Percentiles rank a stretch among this genome's conserved stretches.
Conservation (phyloP, 306 rosid genomes). For the Senna siamea region DNA sequence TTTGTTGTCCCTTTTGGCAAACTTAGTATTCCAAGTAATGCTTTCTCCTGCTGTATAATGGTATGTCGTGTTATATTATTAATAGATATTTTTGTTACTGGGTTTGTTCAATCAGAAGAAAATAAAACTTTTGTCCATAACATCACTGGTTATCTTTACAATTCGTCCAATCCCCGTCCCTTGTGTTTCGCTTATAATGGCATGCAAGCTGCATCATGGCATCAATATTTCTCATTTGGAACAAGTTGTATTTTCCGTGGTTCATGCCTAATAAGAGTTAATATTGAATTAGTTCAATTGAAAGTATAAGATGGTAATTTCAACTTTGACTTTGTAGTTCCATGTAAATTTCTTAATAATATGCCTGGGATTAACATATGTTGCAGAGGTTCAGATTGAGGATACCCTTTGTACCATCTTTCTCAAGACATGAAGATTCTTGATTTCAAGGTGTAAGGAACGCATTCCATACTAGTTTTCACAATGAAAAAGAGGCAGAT, state of each 20-base stretch:
- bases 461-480: not conserved
- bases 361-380: not conserved
- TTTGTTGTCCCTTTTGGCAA: not conserved
- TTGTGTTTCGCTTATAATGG: not conserved
- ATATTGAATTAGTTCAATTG: too few species aligned
- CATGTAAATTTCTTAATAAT: not conserved
- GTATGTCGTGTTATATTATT: not conserved
- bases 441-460: too few species aligned
- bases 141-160: not conserved
- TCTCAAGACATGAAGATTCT: not conserved
- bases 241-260: too few species aligned
- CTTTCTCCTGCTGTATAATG: not conserved
- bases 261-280: too few species aligned
- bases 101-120: not conserved
- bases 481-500: too few species aligned
- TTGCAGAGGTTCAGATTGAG: not conserved
- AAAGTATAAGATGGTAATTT: not conserved
- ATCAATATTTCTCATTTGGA: not conserved
- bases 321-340: not conserved
- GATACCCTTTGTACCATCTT: not conserved
- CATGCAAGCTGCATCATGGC: not conserved
- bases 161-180: not conserved
- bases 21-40: not conserved
- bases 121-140: not conserved
- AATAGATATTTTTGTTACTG: not conserved